Evolutionary conservation across 2,329 filamentous ascomycete genomes (phyloP), one percentile per base, ranked within the genome.

Genomic region (Sporothrix pseudoabietina): DNA sequence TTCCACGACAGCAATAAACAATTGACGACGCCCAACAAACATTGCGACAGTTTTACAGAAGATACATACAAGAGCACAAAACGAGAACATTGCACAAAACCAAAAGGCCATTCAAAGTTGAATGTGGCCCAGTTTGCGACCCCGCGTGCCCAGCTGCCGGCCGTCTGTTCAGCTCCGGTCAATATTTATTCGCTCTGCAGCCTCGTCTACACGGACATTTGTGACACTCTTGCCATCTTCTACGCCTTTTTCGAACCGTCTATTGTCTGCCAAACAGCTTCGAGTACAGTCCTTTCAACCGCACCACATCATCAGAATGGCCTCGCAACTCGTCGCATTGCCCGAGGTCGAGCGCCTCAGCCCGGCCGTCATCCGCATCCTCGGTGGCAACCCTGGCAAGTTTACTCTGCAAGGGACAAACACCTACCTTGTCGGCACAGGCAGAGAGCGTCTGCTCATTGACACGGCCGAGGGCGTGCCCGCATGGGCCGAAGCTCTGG

Each of bases 371-470:
- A 91, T 97, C 75, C 89, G 96, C 72, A 92, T 99, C 75, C 85
- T 98, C 22, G 96, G 92, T 74, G 94, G 92, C 9, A 99, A 99
- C 82, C 95, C 96, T 14, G 89, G 92, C 79, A 98, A 97, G 85
- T 90, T 90, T 78, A 87, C 88, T 4, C 83, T 91, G 12, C 88
- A 91, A 82, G 91, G 94, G 75, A 98, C 96, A 77, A 99, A 99
- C 81, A 99, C 96, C 47, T 99, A 99, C 81, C 87, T 99, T 22
- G 79, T 99, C 74, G 96, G 96, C 74, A 90, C 87, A 7, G 95
- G 94, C 3, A 80, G 84, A 6, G 82, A 84, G 7, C 90, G 96
- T 10, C 86, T 98, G 74, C 87, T 99, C 30, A 89, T 99, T 78
- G 96, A 99, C 82, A 97, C 94, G 0, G 96, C 92, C 68, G 91